Evolutionary conservation across 495 filamentous ascomycete genomes (phyloP), one percentile per base, ranked within the genome.

Genomic region (Pyronema domesticum): DNA sequence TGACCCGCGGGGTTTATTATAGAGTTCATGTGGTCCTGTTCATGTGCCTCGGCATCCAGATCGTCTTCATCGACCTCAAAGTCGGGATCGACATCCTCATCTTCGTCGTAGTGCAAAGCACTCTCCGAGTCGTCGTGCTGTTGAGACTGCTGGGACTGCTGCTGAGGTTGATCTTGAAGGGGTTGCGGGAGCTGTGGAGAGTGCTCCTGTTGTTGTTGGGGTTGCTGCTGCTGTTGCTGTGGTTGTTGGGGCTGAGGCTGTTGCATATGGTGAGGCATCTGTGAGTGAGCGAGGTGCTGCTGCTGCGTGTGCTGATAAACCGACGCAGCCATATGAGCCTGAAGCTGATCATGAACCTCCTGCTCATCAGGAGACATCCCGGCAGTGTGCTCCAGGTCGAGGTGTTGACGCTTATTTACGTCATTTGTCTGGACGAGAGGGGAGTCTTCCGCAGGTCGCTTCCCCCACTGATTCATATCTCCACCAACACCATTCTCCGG

Each of bases 11-110:
- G 54, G n/a, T 49, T 30, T 11, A 50, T 37, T n/a, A 53, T 34
- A 15, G 60, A 18, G 33, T 42, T 37, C 44, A 23, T 48, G 19
- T 59, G 57, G 11, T 60, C 47, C 17, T 64, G 57, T 43, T 9
- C 11, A 1, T 5, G 34, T 8, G 6, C 43, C 23, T 56, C 33
- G 15, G 13, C 23, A 19, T 52, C 46, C n/a, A 51, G 23, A 37
- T 62, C 58, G n/a, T 62, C 63, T 11, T 65, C 59, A 14, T 65
- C 62, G 10, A 55, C 54, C 0, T 60, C 63, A 46, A 57, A 61
- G 0, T 61, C 62, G 14, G 54, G 61, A 30, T 65, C 61, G 10
- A 55, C 6, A 23, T 46, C 60, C 37, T 64, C 58, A 7, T 62
- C 61, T 10, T 65, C 62, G 23, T 64, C 57, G 19, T 40, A 47